phyloP scores from a whole-genome alignment of 306 rosid species.

The Rosa chinensis region DNA sequence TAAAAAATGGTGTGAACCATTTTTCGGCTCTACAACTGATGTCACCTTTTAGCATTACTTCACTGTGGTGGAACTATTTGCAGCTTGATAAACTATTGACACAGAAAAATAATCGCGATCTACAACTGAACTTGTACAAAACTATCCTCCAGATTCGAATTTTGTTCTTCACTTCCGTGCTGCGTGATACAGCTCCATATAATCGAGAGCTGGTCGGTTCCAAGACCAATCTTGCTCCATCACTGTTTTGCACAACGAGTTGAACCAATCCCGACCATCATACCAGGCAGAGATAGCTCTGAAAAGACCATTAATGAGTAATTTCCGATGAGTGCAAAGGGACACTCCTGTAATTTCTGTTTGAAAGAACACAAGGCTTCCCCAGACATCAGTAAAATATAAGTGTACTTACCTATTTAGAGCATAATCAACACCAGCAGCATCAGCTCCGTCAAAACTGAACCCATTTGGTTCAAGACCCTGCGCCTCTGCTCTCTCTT shows the following conservation, averaged over 20 bases:
- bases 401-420: conserved; percentile 66
- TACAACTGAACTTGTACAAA: conserved; percentile 45
- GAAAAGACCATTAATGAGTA: conserved; percentile 27
- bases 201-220: conserved; percentile 95
- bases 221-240: conserved; percentile 99
- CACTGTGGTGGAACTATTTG: conserved; percentile 26
- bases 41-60: conserved; percentile 21
- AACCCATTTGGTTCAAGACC: conserved; percentile 92
- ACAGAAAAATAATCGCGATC: conserved; percentile 9
- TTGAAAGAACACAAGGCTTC: not conserved
- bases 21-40: conserved; percentile 18
- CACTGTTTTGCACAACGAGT: conserved; percentile 74
- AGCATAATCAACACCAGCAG: conserved; percentile 83
- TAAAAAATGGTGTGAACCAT: conserved; percentile 21
- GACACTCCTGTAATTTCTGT: not conserved
- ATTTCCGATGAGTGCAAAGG: not conserved
- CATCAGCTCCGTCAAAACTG: conserved; percentile 89
- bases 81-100: conserved; percentile 17
- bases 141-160: conserved; percentile 20
- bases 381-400: not conserved
- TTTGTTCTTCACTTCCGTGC: conserved; percentile 53
- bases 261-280: conserved; percentile 73
- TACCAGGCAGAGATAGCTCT: conserved; percentile 96
- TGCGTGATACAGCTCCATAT: conserved; percentile 92
- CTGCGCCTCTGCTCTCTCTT: conserved; percentile 76